Evolutionary conservation across 2,329 filamentous ascomycete genomes (phyloP).

Genomic region (Pseudogymnoascus sp.): DNA sequence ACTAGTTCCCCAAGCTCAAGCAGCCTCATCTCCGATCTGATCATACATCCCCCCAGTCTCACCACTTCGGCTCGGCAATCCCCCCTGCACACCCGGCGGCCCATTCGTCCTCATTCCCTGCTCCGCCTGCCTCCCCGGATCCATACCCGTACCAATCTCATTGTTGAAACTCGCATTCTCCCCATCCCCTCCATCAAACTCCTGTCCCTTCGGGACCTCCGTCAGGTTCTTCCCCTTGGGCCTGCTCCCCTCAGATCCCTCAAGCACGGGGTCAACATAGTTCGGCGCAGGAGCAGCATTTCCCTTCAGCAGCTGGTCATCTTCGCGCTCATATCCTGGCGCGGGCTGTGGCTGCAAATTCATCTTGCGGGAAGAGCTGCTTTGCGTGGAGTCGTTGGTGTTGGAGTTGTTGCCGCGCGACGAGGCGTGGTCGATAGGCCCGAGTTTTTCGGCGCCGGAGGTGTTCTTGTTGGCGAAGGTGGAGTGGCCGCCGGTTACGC

Average conservation of each 20-base stretch:
- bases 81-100: neutral
- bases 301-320: neutral
- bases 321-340: conserved; percentile 13
- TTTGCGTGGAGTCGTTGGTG: conserved; percentile 8
- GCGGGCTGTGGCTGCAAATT: conserved; percentile 11
- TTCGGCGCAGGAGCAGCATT: conserved; percentile 20
- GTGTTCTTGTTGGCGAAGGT: conserved; percentile 50
- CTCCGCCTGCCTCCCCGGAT: conserved; percentile 41
- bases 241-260: conserved; percentile 11
- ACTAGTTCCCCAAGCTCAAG: neutral
- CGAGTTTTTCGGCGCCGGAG: conserved; percentile 42
- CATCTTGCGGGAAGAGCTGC: conserved; percentile 14
- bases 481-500: conserved; percentile 43
- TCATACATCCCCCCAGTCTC: neutral
- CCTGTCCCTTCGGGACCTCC: conserved; percentile 19
- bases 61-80: neutral
- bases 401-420: conserved; percentile 10
- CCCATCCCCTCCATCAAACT: conserved; percentile 20
- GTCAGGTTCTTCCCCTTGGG: conserved; percentile 26
- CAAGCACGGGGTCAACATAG: conserved; percentile 19
- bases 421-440: conserved; percentile 26
- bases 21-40: neutral
- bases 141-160: conserved; percentile 40
- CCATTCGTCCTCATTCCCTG: conserved; percentile 13
- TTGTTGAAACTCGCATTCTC: conserved; percentile 29